Conservation (phyloP, 2,329 filamentous ascomycete genomes). For the Cladorrhinum sp. region DNA sequence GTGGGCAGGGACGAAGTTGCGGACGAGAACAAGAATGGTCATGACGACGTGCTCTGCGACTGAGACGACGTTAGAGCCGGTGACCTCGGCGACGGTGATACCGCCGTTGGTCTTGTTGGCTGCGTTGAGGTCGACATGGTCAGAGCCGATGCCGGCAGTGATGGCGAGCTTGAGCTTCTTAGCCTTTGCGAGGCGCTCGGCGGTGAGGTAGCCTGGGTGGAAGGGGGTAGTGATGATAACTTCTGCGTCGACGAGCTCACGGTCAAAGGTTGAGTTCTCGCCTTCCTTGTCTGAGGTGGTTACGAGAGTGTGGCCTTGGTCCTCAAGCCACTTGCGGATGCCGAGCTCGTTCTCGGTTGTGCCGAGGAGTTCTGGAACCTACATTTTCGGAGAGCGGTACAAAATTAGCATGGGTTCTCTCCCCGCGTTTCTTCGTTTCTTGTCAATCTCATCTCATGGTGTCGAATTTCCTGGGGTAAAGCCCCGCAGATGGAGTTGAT, state of each 20-base stretch:
- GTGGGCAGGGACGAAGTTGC: slow-evolving; percentile 98
- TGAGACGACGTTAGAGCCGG: slow-evolving; percentile 96
- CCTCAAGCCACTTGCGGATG: slow-evolving; percentile 95
- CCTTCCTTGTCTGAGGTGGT: slow-evolving; percentile 98
- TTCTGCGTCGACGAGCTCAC: slow-evolving; percentile 94
- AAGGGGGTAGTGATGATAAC: slow-evolving; percentile 99
- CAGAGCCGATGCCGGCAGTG: slow-evolving; percentile 96
- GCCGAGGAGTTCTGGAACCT: slow-evolving; percentile 80
- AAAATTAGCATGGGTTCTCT: slow-evolving; percentile 2
- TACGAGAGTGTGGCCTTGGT: slow-evolving; percentile 91
- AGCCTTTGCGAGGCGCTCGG: slow-evolving; percentile 92
- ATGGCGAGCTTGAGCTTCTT: slow-evolving; percentile 98
- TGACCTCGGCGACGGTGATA: slow-evolving; percentile 95
- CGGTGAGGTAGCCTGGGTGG: slow-evolving; percentile 96
- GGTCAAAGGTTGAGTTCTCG: slow-evolving; percentile 87
- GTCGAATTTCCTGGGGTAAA: no score
- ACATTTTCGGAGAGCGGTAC: slow-evolving; percentile 13
- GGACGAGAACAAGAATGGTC: slow-evolving; percentile 93
- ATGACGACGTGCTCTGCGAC: slow-evolving; percentile 99
- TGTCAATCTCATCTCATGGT: no score
- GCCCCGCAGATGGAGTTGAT: neutral
- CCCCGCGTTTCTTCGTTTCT: neutral
- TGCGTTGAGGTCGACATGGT: slow-evolving; percentile 95
- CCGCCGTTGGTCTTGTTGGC: slow-evolving; percentile 99
- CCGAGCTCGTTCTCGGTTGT: slow-evolving; percentile 99